Conservation (phyloP, 225 moss, liverwort and hornwort species). For the Polytrichum commune region DNA sequence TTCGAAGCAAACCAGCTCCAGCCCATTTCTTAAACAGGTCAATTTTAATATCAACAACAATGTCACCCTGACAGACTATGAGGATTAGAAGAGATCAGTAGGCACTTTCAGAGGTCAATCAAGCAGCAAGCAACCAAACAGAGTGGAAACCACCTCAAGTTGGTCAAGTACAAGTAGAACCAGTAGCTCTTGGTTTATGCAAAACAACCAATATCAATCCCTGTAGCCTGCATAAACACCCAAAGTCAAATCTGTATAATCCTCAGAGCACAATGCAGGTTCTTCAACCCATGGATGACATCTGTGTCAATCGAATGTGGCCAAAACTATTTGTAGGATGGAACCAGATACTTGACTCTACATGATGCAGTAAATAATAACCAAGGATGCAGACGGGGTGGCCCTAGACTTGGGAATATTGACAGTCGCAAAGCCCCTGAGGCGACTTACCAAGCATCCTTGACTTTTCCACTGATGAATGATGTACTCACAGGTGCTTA, state of each 20-base stretch:
- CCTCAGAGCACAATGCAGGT: conserved; percentile 19
- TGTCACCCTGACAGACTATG: too few relatives aligned
- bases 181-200: background rate
- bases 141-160: background rate
- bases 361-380: conserved; percentile 13
- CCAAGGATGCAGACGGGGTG: conserved; percentile 8
- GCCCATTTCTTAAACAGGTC: conserved; percentile 2
- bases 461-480: conserved; percentile 22
- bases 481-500: conserved; percentile 41
- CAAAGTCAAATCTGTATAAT: conserved; percentile 17
- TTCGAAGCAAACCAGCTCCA: conserved; percentile 4
- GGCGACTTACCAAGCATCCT: conserved; percentile 40
- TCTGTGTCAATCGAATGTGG: background rate
- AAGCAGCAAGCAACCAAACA: background rate
- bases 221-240: conserved; percentile 24
- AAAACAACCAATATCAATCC: conserved; percentile 18
- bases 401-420: conserved; percentile 12
- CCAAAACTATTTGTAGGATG: conserved; percentile 1
- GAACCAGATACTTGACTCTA: background rate
- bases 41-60: too few relatives aligned
- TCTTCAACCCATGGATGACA: conserved; percentile 10
- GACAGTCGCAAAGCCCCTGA: conserved; percentile 13
- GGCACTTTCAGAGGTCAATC: background rate
- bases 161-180: background rate
- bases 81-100: too few relatives aligned